Evolutionary conservation across 495 filamentous ascomycete species (phyloP), one percentile per base, ranked within the genome.

Genomic region (Margaritispora aquatica): DNA sequence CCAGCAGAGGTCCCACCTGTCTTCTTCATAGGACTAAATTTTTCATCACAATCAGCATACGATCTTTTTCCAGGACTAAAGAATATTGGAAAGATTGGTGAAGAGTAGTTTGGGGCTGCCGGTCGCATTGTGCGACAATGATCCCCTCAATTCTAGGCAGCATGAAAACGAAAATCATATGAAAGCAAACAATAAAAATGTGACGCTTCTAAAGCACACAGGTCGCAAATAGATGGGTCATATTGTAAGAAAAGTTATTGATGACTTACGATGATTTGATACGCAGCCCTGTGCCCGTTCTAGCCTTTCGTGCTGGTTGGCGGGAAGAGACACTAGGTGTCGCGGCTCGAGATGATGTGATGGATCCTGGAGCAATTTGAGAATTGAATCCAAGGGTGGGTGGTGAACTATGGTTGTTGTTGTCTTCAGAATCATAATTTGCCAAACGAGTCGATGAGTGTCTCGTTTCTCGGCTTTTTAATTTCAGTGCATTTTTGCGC

Each of bases 231-330:
- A 0, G 26, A 54, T 38, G 60, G 38, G 23, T 26, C 22, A 26
- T 8, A 4, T 24, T 24, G 21, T 8, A 22, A 51, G 46, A 41
- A 44, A 54, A 53, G 49, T 58, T 53, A 34, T 29, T 55, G 52
- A 63, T 59, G 48, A 85, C 85, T 82, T 75, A 88, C 85, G 85
- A 88, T 63, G 75, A 84, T 74, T 87, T 88, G 59, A 87, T 79
- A 48, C 84, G 80, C 57, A 84, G 75, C 56, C 81, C 66, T 44
- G 74, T 79, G 58, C 81, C 66, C 50, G 75, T 10, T 63, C 80
- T 79, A 19, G 71, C 64, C 63, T 76, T 82, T 72, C 84, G 84
- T 58, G 73, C 68, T 31, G 83, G 74, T 38, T 79, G 77, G 41
- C 63, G 52, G 9, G 27, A 66, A 31, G 74, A 66, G 17, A 70